phyloP scores from a whole-genome alignment of 129 eudicot genomes.

The Artemisia argyi region DNA sequence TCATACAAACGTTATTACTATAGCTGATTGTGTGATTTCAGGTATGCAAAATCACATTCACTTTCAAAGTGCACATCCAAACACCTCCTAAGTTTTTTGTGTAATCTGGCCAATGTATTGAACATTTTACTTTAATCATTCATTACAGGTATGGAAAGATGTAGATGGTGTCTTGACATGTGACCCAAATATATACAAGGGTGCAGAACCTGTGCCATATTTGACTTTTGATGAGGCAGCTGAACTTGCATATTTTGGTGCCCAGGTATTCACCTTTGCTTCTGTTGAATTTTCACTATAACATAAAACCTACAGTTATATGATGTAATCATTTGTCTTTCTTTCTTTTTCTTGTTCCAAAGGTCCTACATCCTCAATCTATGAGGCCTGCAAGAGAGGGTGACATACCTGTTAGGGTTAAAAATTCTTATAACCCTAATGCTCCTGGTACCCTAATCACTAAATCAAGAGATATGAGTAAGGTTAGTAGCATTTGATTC shows the following conservation, averaged over 20 bases:
- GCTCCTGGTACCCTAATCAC: slow-evolving; percentile 99
- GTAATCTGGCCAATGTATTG: background rate
- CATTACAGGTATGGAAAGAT: slow-evolving; percentile 91
- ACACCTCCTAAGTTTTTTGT: background rate
- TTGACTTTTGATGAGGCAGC: slow-evolving; percentile 88
- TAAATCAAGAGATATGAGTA: slow-evolving; percentile 76
- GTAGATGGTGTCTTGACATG: slow-evolving; percentile 96
- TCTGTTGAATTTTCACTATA: background rate
- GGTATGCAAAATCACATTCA: background rate
- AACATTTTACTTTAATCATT: background rate
- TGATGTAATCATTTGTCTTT: background rate
- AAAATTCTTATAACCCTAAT: slow-evolving; percentile 89
- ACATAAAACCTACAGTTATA: background rate
- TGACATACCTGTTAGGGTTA: slow-evolving; percentile 93
- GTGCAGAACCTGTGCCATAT: slow-evolving; percentile 83
- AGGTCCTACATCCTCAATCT: slow-evolving; percentile 99
- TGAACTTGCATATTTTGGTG: slow-evolving; percentile 87
- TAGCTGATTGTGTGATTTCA: background rate
- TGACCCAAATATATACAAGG: slow-evolving; percentile 76
- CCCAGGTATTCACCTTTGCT: slow-evolving; percentile 47
- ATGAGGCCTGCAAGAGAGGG: slow-evolving; percentile 99
- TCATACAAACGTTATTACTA: background rate
- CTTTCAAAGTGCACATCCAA: background rate
- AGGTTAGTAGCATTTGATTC: slow-evolving; percentile 41
- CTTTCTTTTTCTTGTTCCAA: background rate